phyloP scores from a whole-genome alignment of 2,329 filamentous ascomycete species.

The Phaeophleospora eucalypticola region DNA sequence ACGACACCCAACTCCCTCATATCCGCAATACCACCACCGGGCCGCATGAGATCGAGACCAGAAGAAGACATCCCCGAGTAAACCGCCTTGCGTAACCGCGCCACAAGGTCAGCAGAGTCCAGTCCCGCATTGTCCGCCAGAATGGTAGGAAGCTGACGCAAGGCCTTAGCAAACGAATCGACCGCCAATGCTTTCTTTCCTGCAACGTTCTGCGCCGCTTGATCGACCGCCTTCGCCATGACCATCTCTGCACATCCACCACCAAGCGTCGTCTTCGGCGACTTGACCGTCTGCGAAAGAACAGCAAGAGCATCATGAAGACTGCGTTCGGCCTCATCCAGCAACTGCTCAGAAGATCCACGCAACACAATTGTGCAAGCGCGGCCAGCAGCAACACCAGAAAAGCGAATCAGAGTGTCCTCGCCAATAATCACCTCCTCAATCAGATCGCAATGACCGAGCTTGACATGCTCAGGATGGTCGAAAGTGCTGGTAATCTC shows the following conservation, averaged over 20 bases:
- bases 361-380: conserved; percentile 96
- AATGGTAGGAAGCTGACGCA: conserved; percentile 92
- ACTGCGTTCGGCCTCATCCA: conserved; percentile 94
- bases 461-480: conserved; percentile 93
- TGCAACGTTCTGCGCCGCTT: conserved; percentile 85
- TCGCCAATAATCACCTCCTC: conserved; percentile 98
- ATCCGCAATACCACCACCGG: conserved; percentile 87
- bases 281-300: conserved; percentile 90
- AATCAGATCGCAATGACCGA: conserved; percentile 90
- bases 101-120: conserved; percentile 90
- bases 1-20: conserved; percentile 95
- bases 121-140: conserved; percentile 95
- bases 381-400: conserved; percentile 85
- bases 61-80: conserved; percentile 93
- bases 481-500: conserved; percentile 98
- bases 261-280: conserved; percentile 88
- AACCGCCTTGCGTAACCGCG: conserved; percentile 84
- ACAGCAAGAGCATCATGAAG: conserved; percentile 95
- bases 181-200: conserved; percentile 97
- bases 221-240: conserved; percentile 97
- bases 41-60: conserved; percentile 81
- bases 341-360: conserved; percentile 91
- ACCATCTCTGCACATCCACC: conserved; percentile 98
- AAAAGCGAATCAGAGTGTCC: conserved; percentile 96
- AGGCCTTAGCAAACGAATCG: conserved; percentile 78